Base-by-base conservation (phyloP, 371 early-diverging fungal species). In the Encephalitozoon hellem region DNA sequence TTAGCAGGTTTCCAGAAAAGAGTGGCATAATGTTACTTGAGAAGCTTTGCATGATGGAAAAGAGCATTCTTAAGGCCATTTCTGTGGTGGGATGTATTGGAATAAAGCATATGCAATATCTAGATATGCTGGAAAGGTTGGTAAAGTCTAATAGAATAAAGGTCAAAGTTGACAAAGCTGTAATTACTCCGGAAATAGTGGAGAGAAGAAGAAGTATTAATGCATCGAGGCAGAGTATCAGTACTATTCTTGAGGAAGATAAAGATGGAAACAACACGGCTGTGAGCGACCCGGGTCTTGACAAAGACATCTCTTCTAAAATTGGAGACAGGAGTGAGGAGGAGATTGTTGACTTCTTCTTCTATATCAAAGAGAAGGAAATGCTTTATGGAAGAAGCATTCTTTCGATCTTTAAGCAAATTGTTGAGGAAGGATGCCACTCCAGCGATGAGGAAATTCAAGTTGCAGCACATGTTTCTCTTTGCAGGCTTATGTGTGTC, bases 271-370 rank as follows among this genome's bases (percentile, higher is more conserved):
- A 67, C 9, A 51, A 45, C 12, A 53, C 41, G 3, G 2, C 21
- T 6, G 21, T n/a, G 6, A 38, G 15, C 21, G 34, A 59, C 30
- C 6, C 38, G 8, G 59, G 21, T 2, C 15, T 32, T 1, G 12
- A 34, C 34, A 32, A 6, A 2, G 21, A 34, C 21, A 59, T 59
- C 34, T 59, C 59, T 4, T 38, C 59, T 18, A 59, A 18, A 21
- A 12, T 80, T 18, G 72, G 51, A 26, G 55, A 72, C 67, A 76
- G 72, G 49, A 68, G 66, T 11, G 77, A 80, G 38, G 84, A 84
- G 66, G 84, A 84, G 72, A 82, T 84, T 66, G 64, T 77, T 21
- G 84, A 83, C 70, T 76, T 77, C 53, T 78, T 84, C 23, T 82
- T 81, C 67, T 79, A 78, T 51, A n/a, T 79, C 32, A 80, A 80